Base-by-base conservation (phyloP, 2,329 filamentous ascomycete genomes). In the Beauveria rudraprayagi region DNA sequence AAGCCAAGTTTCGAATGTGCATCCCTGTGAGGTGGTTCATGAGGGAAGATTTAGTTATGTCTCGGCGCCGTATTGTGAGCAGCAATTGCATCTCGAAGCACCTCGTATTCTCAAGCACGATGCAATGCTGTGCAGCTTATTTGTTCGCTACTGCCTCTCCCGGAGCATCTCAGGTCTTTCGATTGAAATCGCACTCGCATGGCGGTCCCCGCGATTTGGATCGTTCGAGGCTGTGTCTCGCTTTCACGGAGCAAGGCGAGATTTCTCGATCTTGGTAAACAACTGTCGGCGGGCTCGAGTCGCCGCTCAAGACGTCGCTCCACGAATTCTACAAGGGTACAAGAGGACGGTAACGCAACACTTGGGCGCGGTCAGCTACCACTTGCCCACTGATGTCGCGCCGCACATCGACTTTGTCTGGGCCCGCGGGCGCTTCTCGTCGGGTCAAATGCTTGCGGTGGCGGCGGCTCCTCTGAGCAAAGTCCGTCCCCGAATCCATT, bases 161-260 rank as follows among this genome's bases (percentile, higher is more conserved):
- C 11, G 34, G 11, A 37, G 34, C 34, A 37, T 37, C 34, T 37
- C 11, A 14, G 48, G 26, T 52, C 7, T 48, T 47, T 66, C 73
- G 9, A 34, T 34, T 34, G 9, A 14, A 37, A 14, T 14, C 11
- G 1, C 5, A 1, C 11, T 37, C 11, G 34, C 34, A 14, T 14
- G 34, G 34, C 11, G 11, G 11, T 37, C 11, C 14, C 34, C 11
- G 34, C 11, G 11, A 5, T 14, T 37, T 86, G 83, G 83, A 75
- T 86, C 8, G 68, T 73, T 73, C n/a, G 67, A 70, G 9, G 75
- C 78, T 43, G 84, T 5, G 73, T 85, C 55, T 71, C 71, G 43
- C 76, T 81, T 50, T 80, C 82, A 0, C 72, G 74, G 43, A 78
- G 77, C 19, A 75, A 77, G 50, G 77, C 11, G 34, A 37, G 77